Conservation (phyloP, 306 rosid genomes). For the Elaeagnus macrophylla region DNA sequence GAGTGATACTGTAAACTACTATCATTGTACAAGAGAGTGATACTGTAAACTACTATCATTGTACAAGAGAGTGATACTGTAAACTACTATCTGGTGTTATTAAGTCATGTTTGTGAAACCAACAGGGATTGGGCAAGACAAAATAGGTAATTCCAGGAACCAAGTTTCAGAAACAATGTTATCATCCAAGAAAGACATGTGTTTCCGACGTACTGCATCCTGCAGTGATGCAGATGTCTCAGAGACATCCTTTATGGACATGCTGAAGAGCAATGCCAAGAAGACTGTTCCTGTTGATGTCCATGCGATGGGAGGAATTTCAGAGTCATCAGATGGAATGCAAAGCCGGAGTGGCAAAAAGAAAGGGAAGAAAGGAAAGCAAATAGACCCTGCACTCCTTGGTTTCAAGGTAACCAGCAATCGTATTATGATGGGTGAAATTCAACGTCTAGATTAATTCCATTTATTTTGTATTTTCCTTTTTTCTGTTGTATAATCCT, state of each 20-base stretch:
- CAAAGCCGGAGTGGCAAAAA: constrained; percentile 44
- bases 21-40: neutral
- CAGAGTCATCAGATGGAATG: constrained; percentile 29
- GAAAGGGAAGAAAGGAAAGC: constrained; percentile 56
- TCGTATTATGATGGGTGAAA: constrained; percentile 62
- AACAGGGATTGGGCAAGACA: constrained; percentile 35
- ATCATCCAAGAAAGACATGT: constrained; percentile 32
- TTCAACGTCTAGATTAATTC: constrained; percentile 39
- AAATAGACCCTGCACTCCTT: constrained; percentile 50
- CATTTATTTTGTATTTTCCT: neutral
- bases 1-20: too few relatives aligned
- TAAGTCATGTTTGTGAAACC: neutral
- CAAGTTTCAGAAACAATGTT: constrained; percentile 23
- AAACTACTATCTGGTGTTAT: neutral
- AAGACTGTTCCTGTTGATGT: constrained; percentile 28
- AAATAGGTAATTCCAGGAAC: constrained; percentile 15
- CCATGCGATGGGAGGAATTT: constrained; percentile 15
- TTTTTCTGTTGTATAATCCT: neutral
- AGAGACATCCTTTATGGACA: constrained; percentile 51
- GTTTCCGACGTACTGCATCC: constrained; percentile 28
- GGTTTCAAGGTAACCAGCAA: constrained; percentile 55
- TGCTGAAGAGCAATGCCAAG: constrained; percentile 42
- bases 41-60: neutral
- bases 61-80: too few relatives aligned
- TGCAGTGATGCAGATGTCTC: constrained; percentile 31